phyloP scores from a whole-genome alignment of 2,329 filamentous ascomycete genomes.

The Scedosporium boydii region DNA sequence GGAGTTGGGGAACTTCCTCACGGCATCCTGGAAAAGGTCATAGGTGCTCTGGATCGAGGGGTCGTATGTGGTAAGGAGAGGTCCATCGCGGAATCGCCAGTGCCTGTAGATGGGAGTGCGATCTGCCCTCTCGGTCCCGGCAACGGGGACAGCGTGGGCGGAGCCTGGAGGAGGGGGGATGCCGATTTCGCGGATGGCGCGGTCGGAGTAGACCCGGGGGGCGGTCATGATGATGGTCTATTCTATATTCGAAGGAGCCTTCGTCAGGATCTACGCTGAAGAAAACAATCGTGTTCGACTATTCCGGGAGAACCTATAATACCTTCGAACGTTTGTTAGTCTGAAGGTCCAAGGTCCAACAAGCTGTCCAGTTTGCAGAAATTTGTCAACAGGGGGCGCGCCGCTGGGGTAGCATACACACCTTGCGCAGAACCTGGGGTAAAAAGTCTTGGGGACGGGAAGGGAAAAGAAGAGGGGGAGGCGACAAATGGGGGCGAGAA shows the following conservation, averaged over 20 bases:
- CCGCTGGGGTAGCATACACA: neutral
- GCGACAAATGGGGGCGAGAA: neutral
- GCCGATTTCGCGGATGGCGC: constrained; percentile 33
- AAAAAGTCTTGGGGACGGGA: neutral
- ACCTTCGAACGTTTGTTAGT: neutral
- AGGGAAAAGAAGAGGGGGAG: neutral
- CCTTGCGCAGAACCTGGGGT: neutral
- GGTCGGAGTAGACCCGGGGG: constrained; percentile 21
- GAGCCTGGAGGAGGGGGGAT: constrained; percentile 59
- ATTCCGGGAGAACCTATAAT: neutral
- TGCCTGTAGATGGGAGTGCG: constrained; percentile 74
- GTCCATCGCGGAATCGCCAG: constrained; percentile 64
- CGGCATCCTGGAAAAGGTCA: constrained; percentile 68
- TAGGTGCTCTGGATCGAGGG: constrained; percentile 63
- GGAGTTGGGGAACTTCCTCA: constrained; percentile 52
- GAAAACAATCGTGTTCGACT: neutral
- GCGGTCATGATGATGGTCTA: constrained; percentile 21
- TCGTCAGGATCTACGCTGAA: neutral
- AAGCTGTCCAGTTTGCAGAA: neutral
- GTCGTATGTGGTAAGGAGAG: constrained; percentile 62
- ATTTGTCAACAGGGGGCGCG: neutral
- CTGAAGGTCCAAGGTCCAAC: neutral
- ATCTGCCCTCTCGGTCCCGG: constrained; percentile 63
- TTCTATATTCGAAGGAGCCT: constrained; percentile 17
- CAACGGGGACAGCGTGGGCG: constrained; percentile 70